These are phyloP conservation scores for Aspergillus persii DNA, from an alignment of 2,329 filamentous ascomycete species.

Conservation along the genomic window DNA sequence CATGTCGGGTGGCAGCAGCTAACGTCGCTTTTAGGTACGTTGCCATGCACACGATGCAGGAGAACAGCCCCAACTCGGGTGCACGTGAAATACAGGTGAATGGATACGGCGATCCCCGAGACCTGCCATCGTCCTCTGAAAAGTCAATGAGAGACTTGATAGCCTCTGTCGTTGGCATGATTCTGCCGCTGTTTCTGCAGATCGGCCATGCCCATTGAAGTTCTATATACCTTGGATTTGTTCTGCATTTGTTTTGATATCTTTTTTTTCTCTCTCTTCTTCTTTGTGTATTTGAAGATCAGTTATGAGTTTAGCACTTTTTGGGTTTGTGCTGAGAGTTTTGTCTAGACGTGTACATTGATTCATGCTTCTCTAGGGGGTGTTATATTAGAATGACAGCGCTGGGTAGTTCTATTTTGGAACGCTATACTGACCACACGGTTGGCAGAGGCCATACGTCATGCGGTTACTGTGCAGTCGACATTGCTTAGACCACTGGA, in stretches of 20 bases:
- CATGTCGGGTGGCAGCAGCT: constrained; percentile 10
- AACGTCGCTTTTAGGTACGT: constrained; percentile 66
- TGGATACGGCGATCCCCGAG: constrained; percentile 43
- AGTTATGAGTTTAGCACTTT: neutral
- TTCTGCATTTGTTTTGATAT: neutral
- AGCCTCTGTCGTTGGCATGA: constrained; percentile 49
- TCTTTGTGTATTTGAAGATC: constrained; percentile 1
- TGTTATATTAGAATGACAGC: neutral
- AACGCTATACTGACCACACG: no score
- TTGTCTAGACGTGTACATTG: neutral
- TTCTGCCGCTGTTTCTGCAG: constrained; percentile 47
- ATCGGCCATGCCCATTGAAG: constrained; percentile 47
- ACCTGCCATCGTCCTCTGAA: constrained; percentile 32
- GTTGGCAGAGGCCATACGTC: no score
- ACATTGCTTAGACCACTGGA: no score
- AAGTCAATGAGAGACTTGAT: constrained; percentile 46
- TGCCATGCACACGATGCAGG: constrained; percentile 97
- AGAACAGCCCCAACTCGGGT: constrained; percentile 46
- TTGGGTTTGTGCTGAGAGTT: neutral
- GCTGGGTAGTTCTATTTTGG: neutral
- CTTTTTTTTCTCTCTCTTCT: constrained; percentile 17
- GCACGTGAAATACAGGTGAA: constrained; percentile 37
- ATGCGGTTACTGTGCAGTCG: no score
- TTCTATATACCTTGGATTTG: neutral
- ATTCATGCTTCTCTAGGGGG: neutral